A percentile compares a stretch with the other conserved stretches of the same genome.
These are phyloP conservation scores for Acacia acuminata DNA, from an alignment of 306 rosid genomes.

Conservation along the genomic window DNA sequence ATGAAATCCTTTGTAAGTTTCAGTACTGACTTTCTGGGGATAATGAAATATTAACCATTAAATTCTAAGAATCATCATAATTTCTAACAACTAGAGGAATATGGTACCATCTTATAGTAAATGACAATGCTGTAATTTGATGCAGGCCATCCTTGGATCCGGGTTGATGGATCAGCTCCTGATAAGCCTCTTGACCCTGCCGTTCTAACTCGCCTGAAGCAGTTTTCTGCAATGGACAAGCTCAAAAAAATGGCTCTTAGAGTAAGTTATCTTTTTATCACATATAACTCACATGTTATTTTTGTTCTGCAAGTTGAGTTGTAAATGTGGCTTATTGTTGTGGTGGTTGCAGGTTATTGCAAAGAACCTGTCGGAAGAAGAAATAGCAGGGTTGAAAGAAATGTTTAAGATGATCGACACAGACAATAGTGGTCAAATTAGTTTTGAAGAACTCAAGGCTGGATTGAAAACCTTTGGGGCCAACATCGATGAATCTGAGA, in stretches of 20 bases:
- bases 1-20: constrained; percentile 76
- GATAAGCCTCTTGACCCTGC: constrained; percentile 92
- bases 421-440: constrained; percentile 84
- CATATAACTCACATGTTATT: neutral
- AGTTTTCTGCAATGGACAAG: constrained; percentile 85
- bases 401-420: constrained; percentile 83
- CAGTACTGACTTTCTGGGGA: neutral
- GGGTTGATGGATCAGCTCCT: constrained; percentile 77
- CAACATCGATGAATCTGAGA: constrained; percentile 77
- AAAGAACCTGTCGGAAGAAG: constrained; percentile 80
- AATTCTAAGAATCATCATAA: neutral
- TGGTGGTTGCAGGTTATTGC: constrained; percentile 70
- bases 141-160: constrained; percentile 96
- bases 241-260: constrained; percentile 93
- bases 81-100: neutral
- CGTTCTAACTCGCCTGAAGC: constrained; percentile 83
- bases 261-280: constrained; percentile 47
- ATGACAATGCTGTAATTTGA: constrained; percentile 28
- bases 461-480: constrained; percentile 81
- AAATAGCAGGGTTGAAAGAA: constrained; percentile 84
- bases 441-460: constrained; percentile 80
- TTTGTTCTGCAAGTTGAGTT: neutral
- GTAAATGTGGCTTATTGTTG: constrained; percentile 12
- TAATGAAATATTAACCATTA: neutral
- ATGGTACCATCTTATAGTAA: neutral